Conservation (phyloP, 169 alveolate species). For the Plasmodium falciparum region DNA sequence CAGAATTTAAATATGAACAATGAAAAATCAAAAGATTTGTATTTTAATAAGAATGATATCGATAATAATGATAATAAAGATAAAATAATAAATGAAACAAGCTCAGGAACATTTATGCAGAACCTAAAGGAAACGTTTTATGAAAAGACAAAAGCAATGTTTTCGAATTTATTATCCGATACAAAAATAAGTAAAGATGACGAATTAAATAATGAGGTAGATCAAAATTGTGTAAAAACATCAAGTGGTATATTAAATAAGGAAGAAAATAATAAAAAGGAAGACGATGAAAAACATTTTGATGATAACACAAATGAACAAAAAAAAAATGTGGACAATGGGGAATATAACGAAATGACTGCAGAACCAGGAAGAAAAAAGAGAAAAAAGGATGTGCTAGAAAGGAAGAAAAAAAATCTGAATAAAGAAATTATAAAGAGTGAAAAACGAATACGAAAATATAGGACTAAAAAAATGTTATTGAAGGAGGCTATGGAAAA, state of each 20-base stretch:
- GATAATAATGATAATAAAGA: no score
- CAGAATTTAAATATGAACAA: no score
- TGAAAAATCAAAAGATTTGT: no score
- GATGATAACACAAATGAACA: conserved; percentile 4
- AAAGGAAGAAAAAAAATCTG: background rate
- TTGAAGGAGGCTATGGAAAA: background rate
- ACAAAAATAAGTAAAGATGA: no score
- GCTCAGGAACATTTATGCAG: no score
- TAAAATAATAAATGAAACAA: no score
- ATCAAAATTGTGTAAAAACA: no score
- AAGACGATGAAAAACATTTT: background rate
- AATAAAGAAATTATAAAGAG: conserved; percentile 12
- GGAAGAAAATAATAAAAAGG: conserved; percentile 2
- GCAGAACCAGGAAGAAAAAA: conserved; percentile 6
- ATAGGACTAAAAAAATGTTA: conserved; percentile 1
- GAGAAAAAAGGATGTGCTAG: background rate
- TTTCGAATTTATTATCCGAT: no score
- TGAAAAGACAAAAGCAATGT: no score
- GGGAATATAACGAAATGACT: conserved; percentile 13
- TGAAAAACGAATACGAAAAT: conserved; percentile 7
- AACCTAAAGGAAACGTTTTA: no score
- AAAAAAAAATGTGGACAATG: conserved; percentile 1
- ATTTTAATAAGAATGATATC: no score
- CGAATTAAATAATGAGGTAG: no score
- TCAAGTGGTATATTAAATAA: background rate